Evolutionary conservation across 371 early-diverging fungal genomes (phyloP).

Genomic region (Mucor plumbeus): DNA sequence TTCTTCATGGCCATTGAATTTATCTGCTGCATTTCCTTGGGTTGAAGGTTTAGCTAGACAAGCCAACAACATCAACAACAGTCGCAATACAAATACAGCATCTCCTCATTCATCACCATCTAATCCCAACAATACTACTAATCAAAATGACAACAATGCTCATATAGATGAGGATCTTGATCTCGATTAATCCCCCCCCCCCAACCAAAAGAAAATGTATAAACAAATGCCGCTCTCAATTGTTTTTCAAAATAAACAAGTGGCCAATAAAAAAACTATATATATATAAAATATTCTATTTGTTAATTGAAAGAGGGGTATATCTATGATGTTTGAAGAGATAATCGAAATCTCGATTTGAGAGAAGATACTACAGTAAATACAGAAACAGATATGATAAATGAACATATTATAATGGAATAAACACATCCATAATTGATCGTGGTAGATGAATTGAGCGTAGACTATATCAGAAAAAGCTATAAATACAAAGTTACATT

Average conservation of each 20-base stretch:
- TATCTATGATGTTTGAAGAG: conserved; percentile 5
- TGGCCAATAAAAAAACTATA: neutral
- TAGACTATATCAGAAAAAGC: conserved; percentile 33
- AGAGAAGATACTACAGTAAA: conserved; percentile 35
- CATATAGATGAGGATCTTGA: conserved; percentile 19
- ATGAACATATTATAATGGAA: conserved; percentile 49
- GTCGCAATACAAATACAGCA: neutral
- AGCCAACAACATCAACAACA: neutral
- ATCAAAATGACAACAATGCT: neutral
- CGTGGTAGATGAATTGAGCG: conserved; percentile 51
- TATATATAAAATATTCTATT: neutral
- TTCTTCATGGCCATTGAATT: conserved; percentile 9
- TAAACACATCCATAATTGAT: conserved; percentile 58
- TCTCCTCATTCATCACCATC: neutral
- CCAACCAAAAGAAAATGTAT: neutral
- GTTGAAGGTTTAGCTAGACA: neutral
- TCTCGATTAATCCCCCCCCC: conserved; percentile 17
- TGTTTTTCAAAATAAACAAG: neutral
- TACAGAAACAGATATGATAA: conserved; percentile 46
- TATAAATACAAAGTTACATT: neutral
- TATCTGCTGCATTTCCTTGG: conserved; percentile 17
- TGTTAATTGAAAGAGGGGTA: neutral
- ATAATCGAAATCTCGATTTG: conserved; percentile 33
- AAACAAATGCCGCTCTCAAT: neutral
- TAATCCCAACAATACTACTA: neutral